Percentiles rank a stretch among this genome's conserved stretches.
phyloP scores from a whole-genome alignment of 768 basidiomycete genomes.

The Pulveroboletus sp. region DNA sequence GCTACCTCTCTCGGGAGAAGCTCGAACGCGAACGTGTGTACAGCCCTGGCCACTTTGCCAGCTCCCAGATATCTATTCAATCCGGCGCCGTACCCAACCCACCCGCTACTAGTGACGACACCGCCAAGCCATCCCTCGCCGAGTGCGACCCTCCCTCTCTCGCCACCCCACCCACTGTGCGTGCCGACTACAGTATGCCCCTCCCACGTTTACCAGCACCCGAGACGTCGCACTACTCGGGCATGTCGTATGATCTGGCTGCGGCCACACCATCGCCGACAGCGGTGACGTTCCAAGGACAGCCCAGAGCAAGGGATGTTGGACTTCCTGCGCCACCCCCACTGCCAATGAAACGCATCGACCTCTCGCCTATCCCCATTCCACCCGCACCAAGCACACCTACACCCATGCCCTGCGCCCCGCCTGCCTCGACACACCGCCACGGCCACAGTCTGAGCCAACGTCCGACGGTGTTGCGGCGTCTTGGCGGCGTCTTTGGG shows the following conservation, averaged over 20 bases:
- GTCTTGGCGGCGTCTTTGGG: slow-evolving; percentile 64
- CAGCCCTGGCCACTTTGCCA: slow-evolving; percentile 91
- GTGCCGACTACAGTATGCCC: slow-evolving; percentile 79
- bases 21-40: slow-evolving; percentile 92
- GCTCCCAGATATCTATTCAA: slow-evolving; percentile 74
- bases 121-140: slow-evolving; percentile 29
- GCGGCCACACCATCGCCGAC: slow-evolving; percentile 53
- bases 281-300: slow-evolving; percentile 51
- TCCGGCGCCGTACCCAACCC: slow-evolving; percentile 22
- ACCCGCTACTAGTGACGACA: slow-evolving; percentile 10
- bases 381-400: slow-evolving; percentile 30
- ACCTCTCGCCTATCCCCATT: slow-evolving; percentile 20
- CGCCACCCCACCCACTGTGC: slow-evolving; percentile 32
- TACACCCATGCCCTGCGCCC: slow-evolving; percentile 65
- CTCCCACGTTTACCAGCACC: slow-evolving; percentile 80
- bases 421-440: slow-evolving; percentile 75
- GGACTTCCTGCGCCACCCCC: slow-evolving; percentile 43
- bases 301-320: slow-evolving; percentile 66
- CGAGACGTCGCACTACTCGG: slow-evolving; percentile 77
- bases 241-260: slow-evolving; percentile 71
- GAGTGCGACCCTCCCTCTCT: slow-evolving; percentile 30
- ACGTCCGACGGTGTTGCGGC: slow-evolving; percentile 52
- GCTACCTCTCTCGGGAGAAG: slow-evolving; percentile 94
- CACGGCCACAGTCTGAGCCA: slow-evolving; percentile 84
- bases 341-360: slow-evolving; percentile 28